Percentiles rank a stretch among this genome's conserved stretches.
phyloP scores from a whole-genome alignment of 2,329 filamentous ascomycete species.

The Colletotrichum tropicale region DNA sequence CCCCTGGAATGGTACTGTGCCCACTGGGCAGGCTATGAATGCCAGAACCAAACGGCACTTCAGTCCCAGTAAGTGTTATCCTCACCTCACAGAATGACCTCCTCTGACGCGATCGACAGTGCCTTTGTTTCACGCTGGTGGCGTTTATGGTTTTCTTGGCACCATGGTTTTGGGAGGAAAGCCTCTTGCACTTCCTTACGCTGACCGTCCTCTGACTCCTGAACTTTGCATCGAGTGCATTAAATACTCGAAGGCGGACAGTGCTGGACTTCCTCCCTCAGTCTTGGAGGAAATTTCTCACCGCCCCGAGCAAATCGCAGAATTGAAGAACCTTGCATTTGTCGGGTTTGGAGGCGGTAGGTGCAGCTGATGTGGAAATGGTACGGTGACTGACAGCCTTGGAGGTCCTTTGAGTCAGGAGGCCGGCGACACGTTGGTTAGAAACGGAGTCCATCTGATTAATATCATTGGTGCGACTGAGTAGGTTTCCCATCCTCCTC shows the following conservation, averaged over 20 bases:
- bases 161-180: slow-evolving; percentile 31
- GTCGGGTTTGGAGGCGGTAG: slow-evolving; percentile 43
- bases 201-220: slow-evolving; percentile 36
- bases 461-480: slow-evolving; percentile 49
- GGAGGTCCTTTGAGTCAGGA: slow-evolving; percentile 31
- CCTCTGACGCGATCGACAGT: slow-evolving; percentile 23
- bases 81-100: background rate
- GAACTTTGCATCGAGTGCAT: slow-evolving; percentile 37
- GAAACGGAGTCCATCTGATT: slow-evolving; percentile 33
- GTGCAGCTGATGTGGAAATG: background rate
- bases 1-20: slow-evolving; percentile 20
- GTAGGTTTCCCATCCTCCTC: slow-evolving; percentile 13
- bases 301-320: slow-evolving; percentile 29
- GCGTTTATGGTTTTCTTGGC: slow-evolving; percentile 28
- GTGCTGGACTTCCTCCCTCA: slow-evolving; percentile 37
- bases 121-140: slow-evolving; percentile 44
- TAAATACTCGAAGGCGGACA: slow-evolving; percentile 27
- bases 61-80: background rate
- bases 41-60: slow-evolving; percentile 20
- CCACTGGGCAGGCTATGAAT: slow-evolving; percentile 32
- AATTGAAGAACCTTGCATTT: slow-evolving; percentile 34
- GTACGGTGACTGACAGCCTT: background rate
- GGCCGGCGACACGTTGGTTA: slow-evolving; percentile 40
- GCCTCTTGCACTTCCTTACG: slow-evolving; percentile 29
- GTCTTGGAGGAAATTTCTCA: slow-evolving; percentile 47